phyloP scores from a whole-genome alignment of 345 rosid species.

The Diplotaxis tenuifolia region DNA sequence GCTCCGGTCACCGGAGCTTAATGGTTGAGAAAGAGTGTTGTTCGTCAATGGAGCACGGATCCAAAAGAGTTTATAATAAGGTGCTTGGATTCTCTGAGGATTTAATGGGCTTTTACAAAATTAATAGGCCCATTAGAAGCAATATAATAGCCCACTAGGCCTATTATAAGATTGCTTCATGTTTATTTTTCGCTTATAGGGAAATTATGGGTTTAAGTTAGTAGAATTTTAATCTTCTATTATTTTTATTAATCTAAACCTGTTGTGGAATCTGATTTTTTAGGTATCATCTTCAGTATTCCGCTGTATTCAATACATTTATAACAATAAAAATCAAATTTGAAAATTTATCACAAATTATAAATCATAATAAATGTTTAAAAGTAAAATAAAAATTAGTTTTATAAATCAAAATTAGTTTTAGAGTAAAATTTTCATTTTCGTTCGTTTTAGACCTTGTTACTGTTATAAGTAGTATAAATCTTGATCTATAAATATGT shows the following conservation, averaged over 20 bases:
- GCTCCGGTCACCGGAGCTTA: constrained; percentile 11
- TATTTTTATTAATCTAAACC: not conserved
- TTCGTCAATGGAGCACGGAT: constrained; percentile 30
- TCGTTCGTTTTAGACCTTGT: no score
- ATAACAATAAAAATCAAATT: not conserved
- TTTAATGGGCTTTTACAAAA: constrained; percentile 11
- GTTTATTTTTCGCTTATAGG: not conserved
- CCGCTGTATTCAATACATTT: not conserved
- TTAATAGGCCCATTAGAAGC: constrained; percentile 2
- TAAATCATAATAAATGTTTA: not conserved
- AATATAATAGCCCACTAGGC: not conserved
- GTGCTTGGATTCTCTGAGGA: not conserved
- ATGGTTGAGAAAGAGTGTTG: constrained; percentile 2
- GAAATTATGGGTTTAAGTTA: not conserved
- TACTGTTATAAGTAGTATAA: no score
- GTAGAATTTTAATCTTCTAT: not conserved
- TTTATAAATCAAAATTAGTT: no score
- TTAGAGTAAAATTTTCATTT: no score
- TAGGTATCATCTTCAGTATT: not conserved
- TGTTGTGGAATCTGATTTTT: not conserved
- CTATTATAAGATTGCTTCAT: not conserved
- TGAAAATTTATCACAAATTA: not conserved
- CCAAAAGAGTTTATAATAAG: constrained; percentile 15
- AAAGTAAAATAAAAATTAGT: not conserved
- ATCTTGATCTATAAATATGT: no score